Base-by-base conservation (phyloP, 2,329 filamentous ascomycete species). In the Xylaria digitata region DNA sequence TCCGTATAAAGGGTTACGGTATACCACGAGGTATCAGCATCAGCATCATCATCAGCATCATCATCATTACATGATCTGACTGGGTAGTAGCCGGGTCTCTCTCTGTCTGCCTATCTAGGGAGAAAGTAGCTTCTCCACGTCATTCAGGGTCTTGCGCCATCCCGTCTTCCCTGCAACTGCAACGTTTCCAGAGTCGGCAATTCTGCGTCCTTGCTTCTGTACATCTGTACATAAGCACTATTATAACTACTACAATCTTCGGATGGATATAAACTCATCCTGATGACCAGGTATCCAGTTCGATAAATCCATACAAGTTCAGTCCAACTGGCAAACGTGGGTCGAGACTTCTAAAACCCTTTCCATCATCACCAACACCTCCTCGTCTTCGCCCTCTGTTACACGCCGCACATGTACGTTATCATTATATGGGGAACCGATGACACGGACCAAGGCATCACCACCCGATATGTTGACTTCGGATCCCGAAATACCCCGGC, bases 131-230 rank as follows among this genome's bases (percentile, higher is more conserved):
- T 55, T 55, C 56, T 57, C 60, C 61, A 64, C 57, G 63, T 61
- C 48, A 34, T 55, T 61, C 56, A 55, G 53, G 55, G 58, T 59
- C 56, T 62, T 3, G 54, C 54, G 45, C 37, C 42, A 52, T 65
- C 57, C 52, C 9, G 3, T 40, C 37, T 66, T 70, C 72, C 70
- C 42, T 58, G 48, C 61, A 65, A 67, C 67, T 75, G 73, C 73
- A 75, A 75, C 74, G 73, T 75, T 75, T 72, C 74, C 70, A 68
- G 68, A 72, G 71, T 73, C 73, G 74, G 74, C 72, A 75, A 71
- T 74, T 74, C 67, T 49, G 56, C 60, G n/a, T n/a, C n/a, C n/a
- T n/a, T n/a, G n/a, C n/a, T n/a, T n/a, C n/a, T n/a, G n/a, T n/a
- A n/a, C n/a, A 42, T 57, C 42, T 56, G 43, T 53, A 54, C 55